These are phyloP conservation scores for Kodamaea derodonti DNA, from an alignment of 1,139 yeast species.

Conservation along the genomic window DNA sequence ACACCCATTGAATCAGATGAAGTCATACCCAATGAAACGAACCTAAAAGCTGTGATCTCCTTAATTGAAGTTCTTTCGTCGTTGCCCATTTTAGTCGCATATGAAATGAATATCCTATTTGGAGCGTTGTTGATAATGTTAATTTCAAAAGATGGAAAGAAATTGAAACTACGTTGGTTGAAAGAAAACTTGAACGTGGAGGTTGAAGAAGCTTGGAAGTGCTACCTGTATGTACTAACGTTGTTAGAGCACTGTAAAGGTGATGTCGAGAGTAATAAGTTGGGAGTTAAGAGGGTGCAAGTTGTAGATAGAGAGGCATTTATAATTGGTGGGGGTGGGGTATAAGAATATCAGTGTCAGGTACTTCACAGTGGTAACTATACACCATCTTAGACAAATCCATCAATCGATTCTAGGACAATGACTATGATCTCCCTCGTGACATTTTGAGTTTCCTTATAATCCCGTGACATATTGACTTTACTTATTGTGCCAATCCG, in stretches of 20 bases:
- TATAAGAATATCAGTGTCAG: too few relatives aligned
- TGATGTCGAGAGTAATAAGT: slow-evolving; percentile 1
- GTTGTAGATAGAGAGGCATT: not conserved
- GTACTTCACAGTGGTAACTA: too few relatives aligned
- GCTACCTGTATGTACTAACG: not conserved
- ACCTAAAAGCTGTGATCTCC: slow-evolving; percentile 29
- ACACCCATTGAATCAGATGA: not conserved
- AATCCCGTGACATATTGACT: too few relatives aligned
- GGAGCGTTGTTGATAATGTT: slow-evolving; percentile 31
- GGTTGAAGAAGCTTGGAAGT: not conserved
- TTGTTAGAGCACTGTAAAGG: not conserved
- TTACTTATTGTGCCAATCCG: too few relatives aligned
- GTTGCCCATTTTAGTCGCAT: slow-evolving; percentile 36
- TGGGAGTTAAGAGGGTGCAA: not conserved
- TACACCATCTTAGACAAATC: too few relatives aligned
- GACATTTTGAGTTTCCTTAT: too few relatives aligned
- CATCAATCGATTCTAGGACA: too few relatives aligned
- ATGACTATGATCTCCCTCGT: too few relatives aligned
- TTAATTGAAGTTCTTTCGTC: slow-evolving; percentile 41
- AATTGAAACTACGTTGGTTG: not conserved
- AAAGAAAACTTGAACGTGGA: not conserved
- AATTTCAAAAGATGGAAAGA: slow-evolving; percentile 25
- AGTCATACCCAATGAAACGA: slow-evolving; percentile 18
- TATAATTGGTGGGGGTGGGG: too few relatives aligned
- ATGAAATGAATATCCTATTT: slow-evolving; percentile 31